A percentile compares a stretch with the other conserved stretches of the same genome.
Evolutionary conservation across 1,284 basidiomycete species (phyloP).

Genomic region (Entoloma clypeatum): DNA sequence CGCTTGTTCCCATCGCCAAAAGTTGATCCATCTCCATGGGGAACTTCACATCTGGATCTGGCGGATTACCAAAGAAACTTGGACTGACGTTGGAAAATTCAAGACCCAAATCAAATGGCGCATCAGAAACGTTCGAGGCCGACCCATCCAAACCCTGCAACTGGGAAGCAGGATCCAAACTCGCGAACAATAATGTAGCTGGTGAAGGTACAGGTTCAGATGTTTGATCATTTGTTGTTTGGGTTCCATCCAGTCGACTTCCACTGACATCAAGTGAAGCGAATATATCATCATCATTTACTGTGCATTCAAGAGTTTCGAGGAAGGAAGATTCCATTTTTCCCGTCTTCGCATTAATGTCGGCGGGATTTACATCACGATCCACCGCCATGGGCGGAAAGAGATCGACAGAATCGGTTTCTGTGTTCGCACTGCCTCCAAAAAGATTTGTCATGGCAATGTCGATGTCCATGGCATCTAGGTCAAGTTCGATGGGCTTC

Average conservation of each 20-base stretch:
- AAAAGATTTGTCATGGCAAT: conserved; percentile 55
- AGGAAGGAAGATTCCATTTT: conserved; percentile 24
- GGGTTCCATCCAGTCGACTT: conserved; percentile 9
- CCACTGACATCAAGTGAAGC: conserved; percentile 23
- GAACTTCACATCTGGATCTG: conserved; percentile 30
- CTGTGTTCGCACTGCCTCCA: conserved; percentile 38
- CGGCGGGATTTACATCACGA: conserved; percentile 14
- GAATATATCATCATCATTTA: conserved; percentile 26
- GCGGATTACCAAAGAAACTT: conserved; percentile 32
- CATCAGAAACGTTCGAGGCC: conserved; percentile 17
- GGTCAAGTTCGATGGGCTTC: conserved; percentile 75
- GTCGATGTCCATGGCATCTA: conserved; percentile 65
- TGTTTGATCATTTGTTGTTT: conserved; percentile 11
- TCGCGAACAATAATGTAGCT: conserved; percentile 36
- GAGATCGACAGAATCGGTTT: conserved; percentile 33
- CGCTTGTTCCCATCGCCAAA: conserved; percentile 24
- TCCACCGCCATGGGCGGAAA: conserved; percentile 41
- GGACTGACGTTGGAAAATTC: conserved; percentile 36
- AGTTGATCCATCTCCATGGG: conserved; percentile 36
- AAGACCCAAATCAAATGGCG: conserved; percentile 42
- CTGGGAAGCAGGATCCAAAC: conserved; percentile 28
- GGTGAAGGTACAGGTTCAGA: conserved; percentile 32
- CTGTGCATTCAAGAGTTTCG: conserved; percentile 17
- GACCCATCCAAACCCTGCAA: conserved; percentile 22
- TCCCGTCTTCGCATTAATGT: conserved; percentile 13